Conservation (phyloP, 2,329 filamentous ascomycete genomes). For the Sclerotinia glacialis region DNA sequence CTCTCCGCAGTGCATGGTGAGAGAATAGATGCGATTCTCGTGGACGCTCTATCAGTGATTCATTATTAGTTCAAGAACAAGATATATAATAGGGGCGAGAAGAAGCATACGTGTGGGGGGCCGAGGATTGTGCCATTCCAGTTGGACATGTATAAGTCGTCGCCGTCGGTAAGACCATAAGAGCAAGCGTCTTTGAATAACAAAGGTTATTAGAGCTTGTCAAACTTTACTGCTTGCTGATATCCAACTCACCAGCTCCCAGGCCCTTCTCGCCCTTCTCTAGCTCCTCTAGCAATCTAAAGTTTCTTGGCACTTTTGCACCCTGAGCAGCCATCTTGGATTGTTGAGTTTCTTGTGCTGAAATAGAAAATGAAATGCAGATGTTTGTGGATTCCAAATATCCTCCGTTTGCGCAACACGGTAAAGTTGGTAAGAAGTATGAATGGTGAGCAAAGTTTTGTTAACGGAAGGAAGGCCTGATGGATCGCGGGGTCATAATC, state of each 20-base stretch:
- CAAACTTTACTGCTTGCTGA: not conserved
- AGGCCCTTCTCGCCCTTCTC: slow-evolving; percentile 99
- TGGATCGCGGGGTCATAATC: slow-evolving; percentile 15
- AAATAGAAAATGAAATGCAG: not conserved
- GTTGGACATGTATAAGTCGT: slow-evolving; percentile 95
- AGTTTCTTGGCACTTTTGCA: slow-evolving; percentile 89
- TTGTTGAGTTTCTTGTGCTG: not conserved
- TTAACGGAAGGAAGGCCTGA: not conserved
- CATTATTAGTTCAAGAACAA: slow-evolving; percentile 8
- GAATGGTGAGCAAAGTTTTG: slow-evolving; percentile 10
- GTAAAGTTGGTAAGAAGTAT: not conserved
- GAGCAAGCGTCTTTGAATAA: slow-evolving; percentile 78
- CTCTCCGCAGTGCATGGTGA: slow-evolving; percentile 92
- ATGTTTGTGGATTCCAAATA: not conserved
- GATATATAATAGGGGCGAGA: not conserved
- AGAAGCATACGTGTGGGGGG: slow-evolving; percentile 77
- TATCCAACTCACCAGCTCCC: slow-evolving; percentile 66
- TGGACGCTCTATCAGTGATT: slow-evolving; percentile 70
- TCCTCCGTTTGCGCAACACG: not conserved
- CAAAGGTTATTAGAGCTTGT: not conserved
- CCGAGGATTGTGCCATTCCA: slow-evolving; percentile 98
- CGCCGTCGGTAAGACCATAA: slow-evolving; percentile 89
- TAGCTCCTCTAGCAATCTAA: slow-evolving; percentile 92
- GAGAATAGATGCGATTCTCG: slow-evolving; percentile 98
- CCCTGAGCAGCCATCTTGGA: slow-evolving; percentile 32